Conservation (phyloP, 768 basidiomycete genomes). For the Pisolithus tinctorius region DNA sequence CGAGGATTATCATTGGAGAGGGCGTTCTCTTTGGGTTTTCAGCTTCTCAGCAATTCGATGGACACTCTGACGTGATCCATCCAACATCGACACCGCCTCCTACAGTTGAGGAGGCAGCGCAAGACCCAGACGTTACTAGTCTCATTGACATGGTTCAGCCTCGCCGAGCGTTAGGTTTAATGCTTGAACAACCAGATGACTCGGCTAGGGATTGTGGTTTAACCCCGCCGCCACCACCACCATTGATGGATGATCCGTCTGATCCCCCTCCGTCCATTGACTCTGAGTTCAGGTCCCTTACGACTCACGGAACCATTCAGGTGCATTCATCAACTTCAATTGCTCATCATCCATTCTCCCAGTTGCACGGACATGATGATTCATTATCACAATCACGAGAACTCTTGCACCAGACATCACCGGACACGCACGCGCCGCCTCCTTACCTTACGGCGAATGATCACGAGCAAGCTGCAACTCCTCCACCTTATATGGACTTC, state of each 20-base stretch:
- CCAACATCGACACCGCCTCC: slow-evolving; percentile 68
- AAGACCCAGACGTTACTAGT: slow-evolving; percentile 63
- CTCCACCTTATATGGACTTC: slow-evolving; percentile 60
- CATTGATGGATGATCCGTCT: slow-evolving; percentile 78
- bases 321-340: slow-evolving; percentile 24
- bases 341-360: slow-evolving; percentile 23
- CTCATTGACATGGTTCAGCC: slow-evolving; percentile 54
- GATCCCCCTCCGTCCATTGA: slow-evolving; percentile 88
- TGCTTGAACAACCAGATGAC: slow-evolving; percentile 44
- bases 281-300: slow-evolving; percentile 54
- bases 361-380: slow-evolving; percentile 22
- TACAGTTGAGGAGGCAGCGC: slow-evolving; percentile 65
- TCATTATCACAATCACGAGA: slow-evolving; percentile 28
- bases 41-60: slow-evolving; percentile 71
- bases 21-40: slow-evolving; percentile 73
- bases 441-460: slow-evolving; percentile 59
- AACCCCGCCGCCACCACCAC: slow-evolving; percentile 68
- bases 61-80: slow-evolving; percentile 63
- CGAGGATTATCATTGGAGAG: slow-evolving; percentile 55
- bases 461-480: slow-evolving; percentile 47
- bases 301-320: slow-evolving; percentile 13
- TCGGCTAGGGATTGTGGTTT: slow-evolving; percentile 29
- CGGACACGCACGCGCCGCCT: slow-evolving; percentile 64
- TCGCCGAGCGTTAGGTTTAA: slow-evolving; percentile 53
- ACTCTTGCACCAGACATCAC: slow-evolving; percentile 28